These are phyloP conservation scores for Avena sativa DNA, from an alignment of 176 grass and related monocot genomes.

Conservation along the genomic window DNA sequence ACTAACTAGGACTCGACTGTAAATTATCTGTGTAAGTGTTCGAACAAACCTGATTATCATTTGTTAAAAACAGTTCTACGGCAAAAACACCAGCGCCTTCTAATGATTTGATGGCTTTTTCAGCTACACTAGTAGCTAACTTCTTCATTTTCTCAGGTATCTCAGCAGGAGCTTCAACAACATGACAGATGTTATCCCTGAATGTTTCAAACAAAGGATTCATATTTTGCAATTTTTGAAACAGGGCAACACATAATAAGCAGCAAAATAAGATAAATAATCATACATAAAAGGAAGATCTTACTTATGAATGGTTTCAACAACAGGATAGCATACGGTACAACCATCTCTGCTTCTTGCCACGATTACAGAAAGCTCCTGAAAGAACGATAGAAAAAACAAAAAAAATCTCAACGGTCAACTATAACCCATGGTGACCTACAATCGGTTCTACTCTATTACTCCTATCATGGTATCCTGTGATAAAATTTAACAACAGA, in stretches of 20 bases:
- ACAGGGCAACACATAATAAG: neutral
- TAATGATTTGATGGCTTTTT: constrained; percentile 75
- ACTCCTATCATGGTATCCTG: constrained; percentile 4
- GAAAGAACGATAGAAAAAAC: neutral
- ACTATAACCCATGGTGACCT: neutral
- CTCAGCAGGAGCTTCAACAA: constrained; percentile 86
- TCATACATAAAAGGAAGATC: neutral
- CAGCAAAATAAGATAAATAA: constrained; percentile 5
- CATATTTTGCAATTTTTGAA: neutral
- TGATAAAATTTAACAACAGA: neutral
- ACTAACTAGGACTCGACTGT: neutral
- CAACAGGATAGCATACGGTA: constrained; percentile 82
- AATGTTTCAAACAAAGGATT: constrained; percentile 38
- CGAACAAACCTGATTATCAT: constrained; percentile 74
- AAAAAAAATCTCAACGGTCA: neutral
- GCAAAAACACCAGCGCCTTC: constrained; percentile 93
- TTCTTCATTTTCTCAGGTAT: constrained; percentile 74
- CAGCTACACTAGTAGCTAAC: constrained; percentile 67
- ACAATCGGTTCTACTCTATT: neutral
- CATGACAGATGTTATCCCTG: constrained; percentile 95
- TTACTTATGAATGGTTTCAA: constrained; percentile 98
- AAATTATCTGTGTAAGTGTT: neutral
- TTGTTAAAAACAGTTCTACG: constrained; percentile 94
- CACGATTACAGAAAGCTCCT: constrained; percentile 91
- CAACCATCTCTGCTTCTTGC: constrained; percentile 82